phyloP scores from a whole-genome alignment of 2,329 filamentous ascomycete genomes.

The Pseudopyricularia javanii region DNA sequence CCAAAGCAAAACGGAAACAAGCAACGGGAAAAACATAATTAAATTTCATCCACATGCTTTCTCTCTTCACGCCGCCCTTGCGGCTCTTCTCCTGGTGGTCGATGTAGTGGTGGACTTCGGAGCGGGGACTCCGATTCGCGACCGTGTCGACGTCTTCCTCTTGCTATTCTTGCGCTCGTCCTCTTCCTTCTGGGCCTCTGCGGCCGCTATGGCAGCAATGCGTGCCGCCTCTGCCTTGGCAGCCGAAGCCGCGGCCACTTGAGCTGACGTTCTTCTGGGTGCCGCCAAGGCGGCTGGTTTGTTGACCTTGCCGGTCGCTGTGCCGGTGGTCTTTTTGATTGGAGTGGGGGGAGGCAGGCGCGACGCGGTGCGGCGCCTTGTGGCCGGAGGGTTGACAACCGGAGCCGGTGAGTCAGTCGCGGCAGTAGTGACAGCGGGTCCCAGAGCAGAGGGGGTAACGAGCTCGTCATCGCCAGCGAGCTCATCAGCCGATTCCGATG shows the following conservation, averaged over 20 bases:
- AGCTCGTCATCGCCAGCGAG: conserved; percentile 3
- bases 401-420: not conserved
- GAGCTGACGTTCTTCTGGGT: conserved; percentile 4
- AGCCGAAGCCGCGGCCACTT: conserved; percentile 4
- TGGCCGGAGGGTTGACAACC: not conserved
- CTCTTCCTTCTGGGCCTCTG: not conserved
- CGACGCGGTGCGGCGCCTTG: not conserved
- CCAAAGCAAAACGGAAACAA: not conserved
- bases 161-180: not conserved
- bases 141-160: not conserved
- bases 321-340: not conserved
- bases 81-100: conserved; percentile 1
- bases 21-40: not conserved
- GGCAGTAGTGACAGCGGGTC: not conserved
- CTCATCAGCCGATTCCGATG: not conserved
- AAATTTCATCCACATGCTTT: not conserved
- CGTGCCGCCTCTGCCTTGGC: not conserved
- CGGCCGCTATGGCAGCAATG: not conserved
- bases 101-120: not conserved
- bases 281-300: not conserved
- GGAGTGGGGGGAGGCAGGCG: not conserved
- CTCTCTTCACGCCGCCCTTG: not conserved
- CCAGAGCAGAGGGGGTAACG: not conserved
- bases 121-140: not conserved
- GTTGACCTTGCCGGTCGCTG: not conserved